Evolutionary conservation across 2,329 filamentous ascomycete genomes (phyloP).

Genomic region (Trematosphaeria pertusa): DNA sequence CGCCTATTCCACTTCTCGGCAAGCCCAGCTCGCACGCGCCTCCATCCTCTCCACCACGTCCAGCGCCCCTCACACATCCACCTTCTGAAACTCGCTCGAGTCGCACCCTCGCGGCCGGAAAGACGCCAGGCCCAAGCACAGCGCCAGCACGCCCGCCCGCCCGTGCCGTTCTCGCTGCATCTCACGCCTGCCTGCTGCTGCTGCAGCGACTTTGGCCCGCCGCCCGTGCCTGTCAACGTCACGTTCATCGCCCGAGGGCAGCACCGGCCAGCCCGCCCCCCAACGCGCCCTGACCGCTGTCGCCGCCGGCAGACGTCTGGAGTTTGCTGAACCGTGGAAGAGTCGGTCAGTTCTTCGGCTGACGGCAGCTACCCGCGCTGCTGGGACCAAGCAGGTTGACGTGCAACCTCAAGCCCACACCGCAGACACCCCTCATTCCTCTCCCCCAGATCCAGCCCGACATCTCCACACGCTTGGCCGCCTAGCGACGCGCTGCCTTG

Average conservation of each 20-base stretch:
- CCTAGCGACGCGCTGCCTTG: conserved; percentile 16
- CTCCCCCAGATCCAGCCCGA: conserved; percentile 13
- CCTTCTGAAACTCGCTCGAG: conserved; percentile 31
- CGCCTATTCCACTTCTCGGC: conserved; percentile 32
- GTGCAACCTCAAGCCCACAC: conserved; percentile 28
- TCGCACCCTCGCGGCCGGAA: conserved; percentile 16
- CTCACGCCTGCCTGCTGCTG: conserved; percentile 2
- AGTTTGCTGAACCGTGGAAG: conserved; percentile 14
- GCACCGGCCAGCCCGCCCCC: conserved; percentile 6
- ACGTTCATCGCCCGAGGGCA: conserved; percentile 27
- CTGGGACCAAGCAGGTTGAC: conserved; percentile 34
- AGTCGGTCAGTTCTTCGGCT: conserved; percentile 38
- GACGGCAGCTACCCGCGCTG: conserved; percentile 35
- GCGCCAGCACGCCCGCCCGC: conserved; percentile 2
- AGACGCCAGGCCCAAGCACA: background rate
- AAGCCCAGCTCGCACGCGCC: conserved; percentile 43
- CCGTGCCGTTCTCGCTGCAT: background rate
- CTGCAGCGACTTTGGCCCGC: conserved; percentile 22
- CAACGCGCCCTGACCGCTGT: conserved; percentile 4
- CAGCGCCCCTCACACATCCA: conserved; percentile 30
- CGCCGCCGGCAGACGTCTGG: conserved; percentile 6
- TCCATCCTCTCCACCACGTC: conserved; percentile 26
- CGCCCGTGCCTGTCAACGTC: conserved; percentile 38
- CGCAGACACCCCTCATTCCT: conserved; percentile 23
- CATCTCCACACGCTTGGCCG: conserved; percentile 11